These are phyloP conservation scores for Adenanthera pavonina DNA, from an alignment of 306 rosid species.

Conservation along the genomic window DNA sequence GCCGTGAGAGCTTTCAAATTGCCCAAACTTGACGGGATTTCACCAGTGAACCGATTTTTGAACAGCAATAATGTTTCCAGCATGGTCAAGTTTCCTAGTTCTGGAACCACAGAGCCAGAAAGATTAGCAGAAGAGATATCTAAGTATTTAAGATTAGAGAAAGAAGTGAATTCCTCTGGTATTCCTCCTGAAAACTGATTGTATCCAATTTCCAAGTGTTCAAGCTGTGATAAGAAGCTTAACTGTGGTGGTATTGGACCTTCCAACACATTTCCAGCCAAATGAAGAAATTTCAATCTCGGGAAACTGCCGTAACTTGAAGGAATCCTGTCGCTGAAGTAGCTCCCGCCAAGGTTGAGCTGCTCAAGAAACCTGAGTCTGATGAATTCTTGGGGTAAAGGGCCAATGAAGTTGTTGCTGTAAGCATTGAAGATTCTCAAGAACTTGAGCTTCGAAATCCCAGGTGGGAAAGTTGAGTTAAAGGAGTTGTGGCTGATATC, in stretches of 20 bases:
- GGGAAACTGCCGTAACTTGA: constrained; percentile 61
- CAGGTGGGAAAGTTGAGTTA: constrained; percentile 80
- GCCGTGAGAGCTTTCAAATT: constrained; percentile 53
- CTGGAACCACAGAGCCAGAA: constrained; percentile 62
- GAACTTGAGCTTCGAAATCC: constrained; percentile 79
- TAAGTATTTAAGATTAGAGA: constrained; percentile 66
- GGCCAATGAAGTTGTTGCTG: constrained; percentile 84
- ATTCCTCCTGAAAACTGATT: constrained; percentile 63
- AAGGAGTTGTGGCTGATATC: constrained; percentile 82
- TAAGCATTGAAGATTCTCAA: constrained; percentile 73
- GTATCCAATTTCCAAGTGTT: constrained; percentile 88
- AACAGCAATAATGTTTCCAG: constrained; percentile 67
- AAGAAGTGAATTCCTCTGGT: constrained; percentile 57
- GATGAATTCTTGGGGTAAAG: constrained; percentile 62
- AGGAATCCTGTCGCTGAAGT: constrained; percentile 74
- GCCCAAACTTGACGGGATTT: constrained; percentile 71
- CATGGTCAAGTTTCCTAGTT: constrained; percentile 72
- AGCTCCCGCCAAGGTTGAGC: constrained; percentile 94
- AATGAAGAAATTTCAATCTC: constrained; percentile 55
- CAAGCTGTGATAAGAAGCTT: constrained; percentile 58
- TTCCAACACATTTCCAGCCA: constrained; percentile 74
- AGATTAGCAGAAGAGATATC: constrained; percentile 70
- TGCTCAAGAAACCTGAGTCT: constrained; percentile 67
- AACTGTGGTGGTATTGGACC: constrained; percentile 72
- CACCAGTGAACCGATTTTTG: constrained; percentile 61